Conservation (phyloP, 1,284 basidiomycete species). For the Apiotrichum akiyoshidainum region DNA sequence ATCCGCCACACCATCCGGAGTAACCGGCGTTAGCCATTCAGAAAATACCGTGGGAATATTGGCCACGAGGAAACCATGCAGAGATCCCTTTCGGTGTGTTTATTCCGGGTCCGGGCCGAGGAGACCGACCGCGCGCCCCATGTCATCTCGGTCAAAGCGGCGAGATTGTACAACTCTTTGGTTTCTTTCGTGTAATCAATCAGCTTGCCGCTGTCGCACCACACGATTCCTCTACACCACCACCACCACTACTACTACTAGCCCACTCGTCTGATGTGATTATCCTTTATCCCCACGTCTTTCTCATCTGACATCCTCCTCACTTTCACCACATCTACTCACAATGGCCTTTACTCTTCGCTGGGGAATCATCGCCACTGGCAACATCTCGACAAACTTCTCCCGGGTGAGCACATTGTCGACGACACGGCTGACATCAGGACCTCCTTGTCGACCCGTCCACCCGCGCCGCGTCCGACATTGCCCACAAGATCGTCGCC, state of each 20-base stretch:
- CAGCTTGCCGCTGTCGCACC: background rate
- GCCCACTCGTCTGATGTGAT: background rate
- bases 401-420: constrained; percentile 26
- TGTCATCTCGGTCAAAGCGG: constrained; percentile 1
- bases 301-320: background rate
- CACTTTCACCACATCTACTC: background rate
- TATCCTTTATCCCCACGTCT: too few relatives aligned
- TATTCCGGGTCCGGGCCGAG: background rate
- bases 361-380: constrained; percentile 53
- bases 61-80: background rate
- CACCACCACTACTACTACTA: too few relatives aligned
- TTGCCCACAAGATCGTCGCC: constrained; percentile 70
- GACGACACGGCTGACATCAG: constrained; percentile 22
- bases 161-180: too few relatives aligned
- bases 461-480: constrained; percentile 64
- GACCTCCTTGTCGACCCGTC: constrained; percentile 36
- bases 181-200: too few relatives aligned
- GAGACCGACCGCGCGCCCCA: background rate
- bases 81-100: background rate
- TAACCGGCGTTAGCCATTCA: background rate
- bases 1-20: background rate
- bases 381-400: constrained; percentile 43
- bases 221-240: too few relatives aligned
- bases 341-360: constrained; percentile 31
- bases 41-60: constrained; percentile 4